These are phyloP conservation scores for Aspergillus oerlinghausenensis DNA, from an alignment of 2,329 filamentous ascomycete species.

Conservation along the genomic window DNA sequence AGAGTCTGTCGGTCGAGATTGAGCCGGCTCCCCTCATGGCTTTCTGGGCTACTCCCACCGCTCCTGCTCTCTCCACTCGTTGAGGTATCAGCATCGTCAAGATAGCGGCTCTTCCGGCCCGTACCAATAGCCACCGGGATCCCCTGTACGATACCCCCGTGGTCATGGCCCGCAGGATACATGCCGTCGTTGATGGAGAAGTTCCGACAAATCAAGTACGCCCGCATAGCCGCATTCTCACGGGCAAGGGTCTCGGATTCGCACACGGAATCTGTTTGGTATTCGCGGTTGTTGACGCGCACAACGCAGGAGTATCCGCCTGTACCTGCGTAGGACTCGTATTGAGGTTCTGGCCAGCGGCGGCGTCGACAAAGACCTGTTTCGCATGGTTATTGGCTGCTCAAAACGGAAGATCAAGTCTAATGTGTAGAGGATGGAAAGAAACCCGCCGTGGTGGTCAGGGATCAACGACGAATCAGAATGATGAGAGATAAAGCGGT, in stretches of 20 bases:
- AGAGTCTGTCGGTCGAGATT: constrained; percentile 17
- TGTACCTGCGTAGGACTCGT: constrained; percentile 71
- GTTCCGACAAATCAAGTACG: constrained; percentile 96
- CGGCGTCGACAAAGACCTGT: constrained; percentile 89
- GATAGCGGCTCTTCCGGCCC: constrained; percentile 48
- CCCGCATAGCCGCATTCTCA: constrained; percentile 90
- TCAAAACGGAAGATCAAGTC: background rate
- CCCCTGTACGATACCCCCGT: constrained; percentile 54
- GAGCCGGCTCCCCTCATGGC: constrained; percentile 22
- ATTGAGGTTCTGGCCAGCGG: constrained; percentile 86
- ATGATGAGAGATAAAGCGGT: background rate
- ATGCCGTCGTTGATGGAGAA: constrained; percentile 96
- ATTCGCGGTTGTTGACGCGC: constrained; percentile 92
- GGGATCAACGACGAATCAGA: background rate
- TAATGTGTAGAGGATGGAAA: background rate
- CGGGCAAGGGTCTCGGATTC: constrained; percentile 77
- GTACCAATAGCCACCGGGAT: constrained; percentile 61
- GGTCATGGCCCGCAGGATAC: constrained; percentile 57
- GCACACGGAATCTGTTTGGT: constrained; percentile 84
- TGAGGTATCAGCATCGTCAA: constrained; percentile 43
- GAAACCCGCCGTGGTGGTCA: background rate
- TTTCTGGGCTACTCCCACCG: constrained; percentile 52
- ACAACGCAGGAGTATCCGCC: constrained; percentile 84
- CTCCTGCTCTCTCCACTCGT: constrained; percentile 46
- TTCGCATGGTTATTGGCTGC: constrained; percentile 34